Evolutionary conservation across 805 yeast species (phyloP).

Genomic region (Torulaspora maleeae): DNA sequence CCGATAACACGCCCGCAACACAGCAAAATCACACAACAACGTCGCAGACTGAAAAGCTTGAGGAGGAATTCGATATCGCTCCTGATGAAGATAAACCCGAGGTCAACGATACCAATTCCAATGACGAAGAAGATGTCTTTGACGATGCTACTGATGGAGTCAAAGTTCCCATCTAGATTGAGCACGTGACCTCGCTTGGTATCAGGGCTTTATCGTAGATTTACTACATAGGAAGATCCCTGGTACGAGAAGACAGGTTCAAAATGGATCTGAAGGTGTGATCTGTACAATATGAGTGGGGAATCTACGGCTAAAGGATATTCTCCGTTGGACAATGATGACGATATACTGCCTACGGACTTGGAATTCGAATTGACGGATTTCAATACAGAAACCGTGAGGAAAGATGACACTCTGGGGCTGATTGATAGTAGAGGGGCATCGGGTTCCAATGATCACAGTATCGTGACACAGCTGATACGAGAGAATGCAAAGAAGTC

Average conservation of each 20-base stretch:
- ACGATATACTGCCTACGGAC: constrained; percentile 1
- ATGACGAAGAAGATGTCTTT: constrained; percentile 12
- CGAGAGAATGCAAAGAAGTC: constrained; percentile 41
- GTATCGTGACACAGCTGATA: constrained; percentile 8
- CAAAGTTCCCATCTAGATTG: neutral
- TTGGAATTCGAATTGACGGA: constrained; percentile 13
- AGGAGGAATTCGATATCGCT: neutral
- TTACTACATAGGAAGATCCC: neutral
- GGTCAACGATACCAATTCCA: constrained; percentile 7
- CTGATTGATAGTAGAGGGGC: neutral
- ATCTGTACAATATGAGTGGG: neutral
- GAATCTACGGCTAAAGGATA: neutral
- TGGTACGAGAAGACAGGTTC: neutral
- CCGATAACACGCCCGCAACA: neutral
- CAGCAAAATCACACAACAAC: neutral
- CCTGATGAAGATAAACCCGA: neutral
- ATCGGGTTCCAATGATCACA: constrained; percentile 1
- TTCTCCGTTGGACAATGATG: neutral
- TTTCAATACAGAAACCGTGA: constrained; percentile 5
- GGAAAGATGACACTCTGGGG: neutral
- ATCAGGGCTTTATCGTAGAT: neutral
- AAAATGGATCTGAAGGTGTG: neutral
- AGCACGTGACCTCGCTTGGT: neutral
- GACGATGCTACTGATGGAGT: constrained; percentile 22
- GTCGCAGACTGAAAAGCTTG: neutral